phyloP scores from a whole-genome alignment of 345 rosid genomes.

The Excoecaria agallocha region DNA sequence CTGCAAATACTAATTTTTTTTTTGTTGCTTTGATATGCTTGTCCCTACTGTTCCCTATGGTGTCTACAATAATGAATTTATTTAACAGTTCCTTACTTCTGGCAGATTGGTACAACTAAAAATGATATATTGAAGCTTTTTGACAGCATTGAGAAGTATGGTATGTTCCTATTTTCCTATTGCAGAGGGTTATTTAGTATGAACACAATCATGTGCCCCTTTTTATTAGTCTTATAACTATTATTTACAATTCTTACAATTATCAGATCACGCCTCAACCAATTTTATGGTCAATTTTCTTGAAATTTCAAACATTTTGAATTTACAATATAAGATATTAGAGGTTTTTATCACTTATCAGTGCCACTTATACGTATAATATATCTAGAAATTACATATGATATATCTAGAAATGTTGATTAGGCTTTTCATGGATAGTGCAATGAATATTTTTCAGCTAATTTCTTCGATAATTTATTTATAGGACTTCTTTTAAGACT shows the following conservation, averaged over 20 bases:
- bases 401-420: background rate
- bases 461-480: too few species aligned
- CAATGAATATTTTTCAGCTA: background rate
- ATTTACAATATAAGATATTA: too few species aligned
- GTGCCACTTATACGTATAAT: background rate
- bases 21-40: slow-evolving; percentile 3
- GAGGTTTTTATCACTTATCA: background rate
- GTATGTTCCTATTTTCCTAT: slow-evolving; percentile 34
- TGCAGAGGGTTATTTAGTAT: background rate
- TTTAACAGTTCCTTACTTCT: slow-evolving; percentile 17
- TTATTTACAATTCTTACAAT: background rate
- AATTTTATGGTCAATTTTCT: background rate
- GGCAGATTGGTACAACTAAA: slow-evolving; percentile 65
- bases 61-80: slow-evolving; percentile 3
- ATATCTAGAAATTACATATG: background rate
- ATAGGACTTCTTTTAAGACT: too few species aligned
- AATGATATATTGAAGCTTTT: slow-evolving; percentile 76
- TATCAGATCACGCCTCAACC: background rate
- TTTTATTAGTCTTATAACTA: background rate
- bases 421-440: background rate
- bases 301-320: background rate
- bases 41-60: background rate
- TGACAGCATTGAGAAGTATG: slow-evolving; percentile 79
- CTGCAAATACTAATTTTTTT: background rate
- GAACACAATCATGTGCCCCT: background rate